These are phyloP conservation scores for Berberis thunbergii DNA, from an alignment of 164 flowering plant species.

Conservation along the genomic window DNA sequence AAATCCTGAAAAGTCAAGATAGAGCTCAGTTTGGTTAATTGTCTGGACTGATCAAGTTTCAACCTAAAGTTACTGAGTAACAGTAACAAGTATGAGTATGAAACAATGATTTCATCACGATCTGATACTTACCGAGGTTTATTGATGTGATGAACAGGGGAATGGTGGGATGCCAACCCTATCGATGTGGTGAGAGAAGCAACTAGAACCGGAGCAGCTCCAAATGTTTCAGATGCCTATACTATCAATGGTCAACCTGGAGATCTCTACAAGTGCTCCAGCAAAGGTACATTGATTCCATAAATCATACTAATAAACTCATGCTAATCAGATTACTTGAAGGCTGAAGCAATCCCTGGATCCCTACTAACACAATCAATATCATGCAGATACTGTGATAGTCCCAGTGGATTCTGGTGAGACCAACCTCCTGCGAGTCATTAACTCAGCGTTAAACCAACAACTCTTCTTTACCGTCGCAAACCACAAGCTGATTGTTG, in stretches of 20 bases:
- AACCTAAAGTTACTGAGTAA: no score
- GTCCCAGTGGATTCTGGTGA: slow-evolving; percentile 58
- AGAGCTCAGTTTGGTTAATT: no score
- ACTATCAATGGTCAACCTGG: no score
- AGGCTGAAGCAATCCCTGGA: background rate
- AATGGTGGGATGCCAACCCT: slow-evolving; percentile 90
- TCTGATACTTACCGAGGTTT: background rate
- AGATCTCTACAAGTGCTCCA: slow-evolving; percentile 77
- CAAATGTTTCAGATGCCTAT: slow-evolving; percentile 23
- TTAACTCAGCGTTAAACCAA: slow-evolving; percentile 59
- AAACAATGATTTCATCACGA: background rate
- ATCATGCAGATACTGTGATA: slow-evolving; percentile 39
- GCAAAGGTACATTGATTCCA: slow-evolving; percentile 36
- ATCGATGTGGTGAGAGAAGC: slow-evolving; percentile 54
- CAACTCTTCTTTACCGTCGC: slow-evolving; percentile 63
- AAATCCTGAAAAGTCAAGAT: no score
- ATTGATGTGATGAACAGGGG: slow-evolving; percentile 36
- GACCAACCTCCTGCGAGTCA: slow-evolving; percentile 56
- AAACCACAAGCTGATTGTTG: slow-evolving; percentile 61
- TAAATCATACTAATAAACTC: no score
- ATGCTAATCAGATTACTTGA: no score
- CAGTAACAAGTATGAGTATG: no score
- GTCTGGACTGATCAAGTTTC: no score
- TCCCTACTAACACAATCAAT: background rate
- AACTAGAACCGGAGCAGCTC: slow-evolving; percentile 67